Percentiles rank a stretch among this genome's conserved stretches.
These are phyloP conservation scores for Emergomyces orientalis DNA, from an alignment of 2,329 filamentous ascomycete genomes.

Conservation along the genomic window DNA sequence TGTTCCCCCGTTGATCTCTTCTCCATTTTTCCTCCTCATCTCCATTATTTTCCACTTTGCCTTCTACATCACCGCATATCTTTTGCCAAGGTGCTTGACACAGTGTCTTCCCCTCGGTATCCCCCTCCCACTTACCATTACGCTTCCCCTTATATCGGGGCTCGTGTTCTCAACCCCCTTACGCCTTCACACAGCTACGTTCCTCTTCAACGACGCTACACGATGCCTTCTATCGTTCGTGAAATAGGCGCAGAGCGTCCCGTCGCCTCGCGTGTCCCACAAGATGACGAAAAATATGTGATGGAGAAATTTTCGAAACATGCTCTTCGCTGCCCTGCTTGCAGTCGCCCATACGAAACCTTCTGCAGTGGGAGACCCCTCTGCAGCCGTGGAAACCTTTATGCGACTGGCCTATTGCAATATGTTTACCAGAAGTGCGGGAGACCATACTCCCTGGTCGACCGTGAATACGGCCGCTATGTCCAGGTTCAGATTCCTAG, in stretches of 20 bases:
- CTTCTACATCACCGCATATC: background rate
- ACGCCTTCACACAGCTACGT: background rate
- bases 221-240: constrained; percentile 32
- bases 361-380: constrained; percentile 22
- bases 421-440: constrained; percentile 30
- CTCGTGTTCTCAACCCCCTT: background rate
- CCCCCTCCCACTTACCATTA: background rate
- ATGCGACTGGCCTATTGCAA: constrained; percentile 27
- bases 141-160: background rate
- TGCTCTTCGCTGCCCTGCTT: constrained; percentile 26
- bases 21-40: background rate
- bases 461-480: constrained; percentile 30
- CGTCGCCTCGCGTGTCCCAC: constrained; percentile 18
- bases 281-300: constrained; percentile 29
- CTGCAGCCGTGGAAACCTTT: constrained; percentile 27
- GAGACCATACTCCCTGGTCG: constrained; percentile 35
- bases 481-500: constrained; percentile 37
- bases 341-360: constrained; percentile 24
- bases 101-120: background rate
- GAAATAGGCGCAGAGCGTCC: constrained; percentile 16
- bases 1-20: background rate
- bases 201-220: constrained; percentile 34
- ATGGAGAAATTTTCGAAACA: constrained; percentile 29
- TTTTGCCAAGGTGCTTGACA: background rate
- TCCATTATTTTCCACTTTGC: background rate